A percentile compares a stretch with the other conserved stretches of the same genome.
Evolutionary conservation across 2,329 filamentous ascomycete genomes (phyloP).

Genomic region (Aaosphaeria pasadenensis): DNA sequence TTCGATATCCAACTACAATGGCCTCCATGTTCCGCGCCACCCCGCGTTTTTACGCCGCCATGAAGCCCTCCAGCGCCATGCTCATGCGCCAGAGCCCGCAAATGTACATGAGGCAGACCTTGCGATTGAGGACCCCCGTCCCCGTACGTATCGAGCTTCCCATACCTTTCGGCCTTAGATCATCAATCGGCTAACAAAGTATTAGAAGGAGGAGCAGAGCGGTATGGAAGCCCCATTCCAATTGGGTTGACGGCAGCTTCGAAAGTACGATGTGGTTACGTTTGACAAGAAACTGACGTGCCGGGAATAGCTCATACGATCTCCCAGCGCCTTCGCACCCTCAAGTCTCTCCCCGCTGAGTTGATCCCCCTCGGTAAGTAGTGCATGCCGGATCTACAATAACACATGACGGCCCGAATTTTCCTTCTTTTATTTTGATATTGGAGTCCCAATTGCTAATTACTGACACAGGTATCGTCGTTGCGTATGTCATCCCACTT

Average conservation of each 20-base stretch:
- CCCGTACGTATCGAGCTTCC: constrained; percentile 59
- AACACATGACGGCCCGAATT: too few species aligned
- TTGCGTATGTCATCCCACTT: constrained; percentile 60
- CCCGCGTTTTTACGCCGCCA: constrained; percentile 25
- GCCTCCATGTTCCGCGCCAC: constrained; percentile 32
- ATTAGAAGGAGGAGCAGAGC: constrained; percentile 62
- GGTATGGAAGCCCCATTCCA: constrained; percentile 46
- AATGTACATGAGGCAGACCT: constrained; percentile 41
- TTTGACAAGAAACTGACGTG: constrained; percentile 4
- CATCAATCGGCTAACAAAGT: constrained; percentile 36
- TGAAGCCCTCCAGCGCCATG: constrained; percentile 42
- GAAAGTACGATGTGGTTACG: background rate
- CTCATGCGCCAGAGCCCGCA: constrained; percentile 36
- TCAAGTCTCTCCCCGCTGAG: constrained; percentile 90
- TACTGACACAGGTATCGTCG: constrained; percentile 68
- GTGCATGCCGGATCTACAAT: background rate
- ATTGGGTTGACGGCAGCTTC: constrained; percentile 2
- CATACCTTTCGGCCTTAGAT: background rate
- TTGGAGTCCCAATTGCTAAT: too few species aligned
- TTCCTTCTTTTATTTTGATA: too few species aligned
- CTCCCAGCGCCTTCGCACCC: constrained; percentile 86
- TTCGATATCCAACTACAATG: constrained; percentile 1
- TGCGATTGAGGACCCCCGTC: constrained; percentile 54
- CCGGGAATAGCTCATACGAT: constrained; percentile 77
- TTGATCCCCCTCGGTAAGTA: constrained; percentile 86